Percentiles rank a stretch among this genome's conserved stretches.
Evolutionary conservation across 2,329 filamentous ascomycete genomes (phyloP).

Genomic region (Cladosporium sp.): DNA sequence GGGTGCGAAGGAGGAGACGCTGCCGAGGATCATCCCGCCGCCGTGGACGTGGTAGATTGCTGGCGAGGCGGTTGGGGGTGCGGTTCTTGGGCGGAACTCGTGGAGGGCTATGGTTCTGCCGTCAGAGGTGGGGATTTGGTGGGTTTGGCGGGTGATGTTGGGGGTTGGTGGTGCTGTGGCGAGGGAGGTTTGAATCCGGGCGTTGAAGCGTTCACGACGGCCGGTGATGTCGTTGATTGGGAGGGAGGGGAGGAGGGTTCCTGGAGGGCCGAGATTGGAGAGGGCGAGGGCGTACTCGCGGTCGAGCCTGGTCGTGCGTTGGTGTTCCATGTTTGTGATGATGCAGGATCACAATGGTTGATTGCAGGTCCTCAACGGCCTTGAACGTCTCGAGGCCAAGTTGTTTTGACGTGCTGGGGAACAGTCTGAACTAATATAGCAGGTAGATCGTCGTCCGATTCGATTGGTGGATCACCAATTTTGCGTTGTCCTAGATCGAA

Average conservation of each 20-base stretch:
- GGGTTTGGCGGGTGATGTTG: conserved; percentile 23
- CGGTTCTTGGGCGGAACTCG: conserved; percentile 24
- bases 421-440: background rate
- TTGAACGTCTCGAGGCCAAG: background rate
- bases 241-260: background rate
- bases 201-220: conserved; percentile 19
- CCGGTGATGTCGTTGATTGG: conserved; percentile 23
- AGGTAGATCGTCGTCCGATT: background rate
- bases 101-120: conserved; percentile 17
- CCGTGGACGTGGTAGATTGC: conserved; percentile 44
- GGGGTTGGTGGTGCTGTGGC: conserved; percentile 14
- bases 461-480: conserved; percentile 3
- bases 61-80: conserved; percentile 14
- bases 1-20: conserved; percentile 29
- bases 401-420: background rate
- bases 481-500: background rate
- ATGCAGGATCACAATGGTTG: background rate
- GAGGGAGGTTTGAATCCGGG: conserved; percentile 18
- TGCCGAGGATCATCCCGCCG: conserved; percentile 42
- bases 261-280: background rate
- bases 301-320: background rate
- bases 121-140: conserved; percentile 20
- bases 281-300: conserved; percentile 3
- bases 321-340: background rate
- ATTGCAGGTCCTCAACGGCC: background rate